Evolutionary conservation across 768 basidiomycete genomes (phyloP), one percentile per base, ranked within the genome.

Genomic region (Boletus pseudo-olivaceus): DNA sequence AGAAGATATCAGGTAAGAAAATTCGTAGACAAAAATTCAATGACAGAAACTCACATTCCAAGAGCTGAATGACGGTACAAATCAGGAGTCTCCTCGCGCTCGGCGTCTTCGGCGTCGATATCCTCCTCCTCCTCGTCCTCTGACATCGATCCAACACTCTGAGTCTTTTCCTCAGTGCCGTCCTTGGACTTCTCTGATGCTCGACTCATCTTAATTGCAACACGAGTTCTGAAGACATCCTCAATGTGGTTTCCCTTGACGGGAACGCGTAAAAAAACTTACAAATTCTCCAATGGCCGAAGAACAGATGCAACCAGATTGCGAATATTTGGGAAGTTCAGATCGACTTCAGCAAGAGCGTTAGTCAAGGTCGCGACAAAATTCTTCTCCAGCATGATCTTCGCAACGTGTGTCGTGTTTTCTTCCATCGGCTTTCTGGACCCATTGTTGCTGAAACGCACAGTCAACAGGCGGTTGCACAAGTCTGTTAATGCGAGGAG

Each of bases 341-440:
- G 81, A 65, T 99, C 97, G 39, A 96, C 84, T 49, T 99, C 97
- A 5, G 90, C 85, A 17, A 98, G 78, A 11, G 93, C 88, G 40
- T 78, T 87, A 0, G 97, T 98, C 34, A 99, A 75, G 1, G 87
- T 85, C 5, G 88, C 81, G 15, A 98, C 97, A 59, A 92, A 95
- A 66, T 91, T 91, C 76, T 98, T 98, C 78, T 99, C 97, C 47
- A 99, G 73, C 97, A 99, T 99, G 58, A 95, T 82, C 75, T 98
- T 98, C 20, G 96, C 93, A 49, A 98, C 81, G 57, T 97, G 95
- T 8, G 94, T 87, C 4, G 88, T 87, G n/a, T 80, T 80, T 47
- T 93, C 96, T 53, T 80, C 77, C 38, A 78, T 75, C 59, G 80
- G 83, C 42, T 84, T 76, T 54, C 74, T 75, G 34, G 74, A 69